Conservation (phyloP, 1,139 yeast species). For the Blastobotrys elegans region DNA sequence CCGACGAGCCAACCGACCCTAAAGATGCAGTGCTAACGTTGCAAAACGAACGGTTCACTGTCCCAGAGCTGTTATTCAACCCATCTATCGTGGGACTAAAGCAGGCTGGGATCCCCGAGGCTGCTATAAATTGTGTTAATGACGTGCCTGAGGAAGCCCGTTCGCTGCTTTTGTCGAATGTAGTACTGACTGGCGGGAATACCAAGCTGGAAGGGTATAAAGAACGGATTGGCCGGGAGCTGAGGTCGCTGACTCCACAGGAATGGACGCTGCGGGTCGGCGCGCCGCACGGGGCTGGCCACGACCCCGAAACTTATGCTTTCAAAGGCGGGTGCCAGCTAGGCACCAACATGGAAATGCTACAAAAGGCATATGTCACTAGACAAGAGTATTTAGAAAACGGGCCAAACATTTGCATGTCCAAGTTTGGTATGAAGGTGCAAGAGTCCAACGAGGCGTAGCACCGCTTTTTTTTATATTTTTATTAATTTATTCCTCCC, state of each 20-base stretch:
- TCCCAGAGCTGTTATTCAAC: constrained; percentile 82
- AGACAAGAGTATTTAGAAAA: constrained; percentile 80
- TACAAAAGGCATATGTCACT: constrained; percentile 56
- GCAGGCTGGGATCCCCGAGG: constrained; percentile 67
- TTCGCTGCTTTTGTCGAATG: constrained; percentile 75
- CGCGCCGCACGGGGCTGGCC: constrained; percentile 29
- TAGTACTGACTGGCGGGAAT: constrained; percentile 79
- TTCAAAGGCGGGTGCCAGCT: constrained; percentile 57
- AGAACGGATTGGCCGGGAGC: constrained; percentile 44
- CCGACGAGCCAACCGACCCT: constrained; percentile 21
- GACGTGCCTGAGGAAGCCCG: constrained; percentile 69
- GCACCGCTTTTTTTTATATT: too few species aligned
- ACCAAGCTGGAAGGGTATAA: constrained; percentile 65
- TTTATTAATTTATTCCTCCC: background rate
- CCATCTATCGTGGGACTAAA: constrained; percentile 80
- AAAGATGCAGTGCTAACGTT: constrained; percentile 46
- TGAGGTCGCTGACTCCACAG: constrained; percentile 34
- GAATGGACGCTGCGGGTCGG: constrained; percentile 44
- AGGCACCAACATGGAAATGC: constrained; percentile 44
- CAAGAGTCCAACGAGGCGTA: constrained; percentile 7
- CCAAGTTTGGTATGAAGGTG: constrained; percentile 23
- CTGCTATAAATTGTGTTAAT: constrained; percentile 65
- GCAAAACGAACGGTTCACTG: constrained; percentile 77
- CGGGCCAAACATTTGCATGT: constrained; percentile 47
- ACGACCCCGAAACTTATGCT: constrained; percentile 44